Evolutionary conservation across 2,329 filamentous ascomycete genomes (phyloP).

Genomic region (Gnomoniopsis smithogilvyi): DNA sequence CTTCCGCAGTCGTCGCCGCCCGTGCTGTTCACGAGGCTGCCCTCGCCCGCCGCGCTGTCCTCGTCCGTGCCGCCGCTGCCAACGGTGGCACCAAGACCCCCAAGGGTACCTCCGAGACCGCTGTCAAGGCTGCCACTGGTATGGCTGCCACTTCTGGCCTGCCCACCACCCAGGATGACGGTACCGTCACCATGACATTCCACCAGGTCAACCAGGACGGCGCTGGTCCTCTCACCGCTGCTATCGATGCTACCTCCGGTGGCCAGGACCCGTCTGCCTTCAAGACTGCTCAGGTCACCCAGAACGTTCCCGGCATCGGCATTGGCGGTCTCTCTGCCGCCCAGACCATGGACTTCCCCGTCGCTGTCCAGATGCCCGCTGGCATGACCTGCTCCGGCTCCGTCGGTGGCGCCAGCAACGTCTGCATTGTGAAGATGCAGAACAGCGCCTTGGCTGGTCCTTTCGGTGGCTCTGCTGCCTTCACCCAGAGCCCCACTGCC

Average conservation of each 20-base stretch:
- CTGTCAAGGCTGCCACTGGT: constrained; percentile 53
- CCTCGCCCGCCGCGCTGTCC: constrained; percentile 21
- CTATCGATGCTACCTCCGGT: constrained; percentile 60
- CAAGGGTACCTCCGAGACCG: constrained; percentile 40
- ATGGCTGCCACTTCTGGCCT: constrained; percentile 51
- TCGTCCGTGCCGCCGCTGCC: constrained; percentile 13
- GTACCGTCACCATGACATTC: constrained; percentile 61
- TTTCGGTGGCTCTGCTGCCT: constrained; percentile 64
- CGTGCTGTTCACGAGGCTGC: constrained; percentile 18
- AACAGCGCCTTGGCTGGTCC: constrained; percentile 61
- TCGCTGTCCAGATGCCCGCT: constrained; percentile 63
- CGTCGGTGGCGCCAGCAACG: constrained; percentile 56
- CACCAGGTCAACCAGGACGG: constrained; percentile 72
- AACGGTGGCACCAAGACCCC: constrained; percentile 39
- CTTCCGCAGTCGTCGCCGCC: constrained; percentile 15
- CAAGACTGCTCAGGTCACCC: constrained; percentile 53
- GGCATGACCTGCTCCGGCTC: constrained; percentile 64
- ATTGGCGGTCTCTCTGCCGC: constrained; percentile 56
- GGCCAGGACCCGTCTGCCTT: constrained; percentile 60
- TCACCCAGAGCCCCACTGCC: constrained; percentile 56
- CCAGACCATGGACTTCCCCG: constrained; percentile 60
- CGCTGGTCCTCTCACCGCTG: constrained; percentile 59
- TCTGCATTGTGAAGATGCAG: constrained; percentile 63
- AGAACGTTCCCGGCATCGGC: constrained; percentile 32
- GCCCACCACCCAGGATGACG: constrained; percentile 59